Percentiles rank a stretch among this genome's conserved stretches.
These are phyloP conservation scores for Thraustotheca clavata DNA, from an alignment of 352 stramenopile species.

Conservation along the genomic window DNA sequence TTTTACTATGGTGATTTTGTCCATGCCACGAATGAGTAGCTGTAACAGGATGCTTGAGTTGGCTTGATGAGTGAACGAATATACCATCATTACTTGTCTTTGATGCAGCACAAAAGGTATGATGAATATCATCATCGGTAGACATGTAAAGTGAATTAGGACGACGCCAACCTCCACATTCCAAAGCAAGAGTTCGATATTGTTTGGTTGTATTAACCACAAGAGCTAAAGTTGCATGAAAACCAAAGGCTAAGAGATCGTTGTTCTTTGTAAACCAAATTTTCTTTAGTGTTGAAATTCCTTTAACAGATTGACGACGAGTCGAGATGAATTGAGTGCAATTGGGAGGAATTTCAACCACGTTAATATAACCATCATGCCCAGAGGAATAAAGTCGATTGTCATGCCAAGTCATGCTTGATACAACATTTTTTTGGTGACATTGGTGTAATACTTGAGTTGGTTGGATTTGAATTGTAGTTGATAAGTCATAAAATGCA, in stretches of 20 bases:
- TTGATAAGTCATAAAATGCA: slow-evolving; percentile 39
- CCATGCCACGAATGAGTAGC: slow-evolving; percentile 45
- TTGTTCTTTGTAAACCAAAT: slow-evolving; percentile 32
- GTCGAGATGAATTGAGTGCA: slow-evolving; percentile 28
- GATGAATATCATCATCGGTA: background rate
- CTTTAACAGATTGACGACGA: slow-evolving; percentile 58
- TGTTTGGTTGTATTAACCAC: slow-evolving; percentile 64
- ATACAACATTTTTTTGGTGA: slow-evolving; percentile 19
- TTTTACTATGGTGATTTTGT: slow-evolving; percentile 52
- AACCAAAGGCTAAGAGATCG: slow-evolving; percentile 76
- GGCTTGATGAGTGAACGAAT: slow-evolving; percentile 52
- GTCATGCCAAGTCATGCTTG: slow-evolving; percentile 37
- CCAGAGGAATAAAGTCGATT: slow-evolving; percentile 49
- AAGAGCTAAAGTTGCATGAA: slow-evolving; percentile 61
- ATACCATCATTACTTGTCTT: slow-evolving; percentile 39
- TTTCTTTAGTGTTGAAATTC: slow-evolving; percentile 65
- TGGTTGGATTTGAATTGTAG: background rate
- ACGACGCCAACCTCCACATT: slow-evolving; percentile 75
- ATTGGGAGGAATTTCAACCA: slow-evolving; percentile 25
- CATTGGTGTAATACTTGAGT: background rate
- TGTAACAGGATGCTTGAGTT: slow-evolving; percentile 18
- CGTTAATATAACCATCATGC: slow-evolving; percentile 78
- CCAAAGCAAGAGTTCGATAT: slow-evolving; percentile 65
- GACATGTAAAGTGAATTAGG: slow-evolving; percentile 46
- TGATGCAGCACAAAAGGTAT: background rate